Evolutionary conservation across 768 basidiomycete species (phyloP).

Genomic region (Lyophyllum decastes): DNA sequence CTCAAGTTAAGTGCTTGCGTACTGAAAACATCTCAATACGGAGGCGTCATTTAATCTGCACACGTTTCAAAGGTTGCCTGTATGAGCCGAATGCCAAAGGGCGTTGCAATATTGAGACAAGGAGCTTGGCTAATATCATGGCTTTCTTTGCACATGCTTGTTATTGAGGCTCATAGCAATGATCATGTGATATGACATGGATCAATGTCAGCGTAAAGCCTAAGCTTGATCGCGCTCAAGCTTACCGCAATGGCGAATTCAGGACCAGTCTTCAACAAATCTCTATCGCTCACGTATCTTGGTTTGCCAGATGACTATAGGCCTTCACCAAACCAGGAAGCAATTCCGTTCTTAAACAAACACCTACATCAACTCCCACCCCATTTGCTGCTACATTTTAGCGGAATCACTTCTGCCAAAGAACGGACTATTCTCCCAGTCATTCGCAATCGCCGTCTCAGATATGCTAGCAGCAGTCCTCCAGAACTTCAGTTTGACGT

Average conservation of each 20-base stretch:
- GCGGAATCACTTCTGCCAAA: constrained; percentile 54
- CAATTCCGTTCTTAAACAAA: constrained; percentile 62
- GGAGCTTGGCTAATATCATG: neutral
- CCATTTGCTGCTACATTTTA: constrained; percentile 52
- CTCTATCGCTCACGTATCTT: constrained; percentile 44
- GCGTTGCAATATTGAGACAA: neutral
- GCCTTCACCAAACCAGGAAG: constrained; percentile 58
- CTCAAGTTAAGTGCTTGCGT: neutral
- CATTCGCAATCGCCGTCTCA: constrained; percentile 75
- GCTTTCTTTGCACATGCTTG: constrained; percentile 7
- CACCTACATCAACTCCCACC: constrained; percentile 70
- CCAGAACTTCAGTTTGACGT: constrained; percentile 52
- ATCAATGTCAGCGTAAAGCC: neutral
- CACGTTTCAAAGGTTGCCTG: neutral
- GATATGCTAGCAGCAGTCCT: constrained; percentile 58
- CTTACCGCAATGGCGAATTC: constrained; percentile 15
- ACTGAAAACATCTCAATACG: neutral
- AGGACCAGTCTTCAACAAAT: constrained; percentile 31
- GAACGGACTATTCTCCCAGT: constrained; percentile 61
- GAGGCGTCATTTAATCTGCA: neutral
- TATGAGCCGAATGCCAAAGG: no score
- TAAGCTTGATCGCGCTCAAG: no score
- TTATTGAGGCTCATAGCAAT: neutral
- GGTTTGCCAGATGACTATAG: constrained; percentile 57
- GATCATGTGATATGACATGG: constrained; percentile 16